These are phyloP conservation scores for Fusarium equiseti DNA, from an alignment of 2,329 filamentous ascomycete species.

Conservation along the genomic window DNA sequence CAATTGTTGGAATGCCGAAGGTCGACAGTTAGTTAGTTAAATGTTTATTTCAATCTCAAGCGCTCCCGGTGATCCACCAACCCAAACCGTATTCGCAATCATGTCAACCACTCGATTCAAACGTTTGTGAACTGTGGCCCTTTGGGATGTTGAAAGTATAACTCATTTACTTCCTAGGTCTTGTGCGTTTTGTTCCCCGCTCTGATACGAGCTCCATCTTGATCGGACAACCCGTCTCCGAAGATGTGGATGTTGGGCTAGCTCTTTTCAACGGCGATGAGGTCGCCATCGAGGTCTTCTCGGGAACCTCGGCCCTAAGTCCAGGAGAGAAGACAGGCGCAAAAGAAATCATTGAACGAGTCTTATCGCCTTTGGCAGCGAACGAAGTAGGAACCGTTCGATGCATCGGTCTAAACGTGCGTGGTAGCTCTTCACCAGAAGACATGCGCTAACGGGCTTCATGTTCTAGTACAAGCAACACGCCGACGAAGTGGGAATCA, in stretches of 20 bases:
- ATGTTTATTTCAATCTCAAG: neutral
- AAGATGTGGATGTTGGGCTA: constrained; percentile 66
- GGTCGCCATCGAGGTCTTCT: constrained; percentile 67
- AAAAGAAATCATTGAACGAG: neutral
- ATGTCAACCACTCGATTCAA: neutral
- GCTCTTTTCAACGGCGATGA: constrained; percentile 67
- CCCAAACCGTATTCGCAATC: neutral
- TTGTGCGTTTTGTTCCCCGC: constrained; percentile 68
- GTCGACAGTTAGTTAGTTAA: neutral
- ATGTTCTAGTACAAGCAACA: constrained; percentile 51
- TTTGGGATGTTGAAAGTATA: neutral
- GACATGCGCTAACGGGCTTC: neutral
- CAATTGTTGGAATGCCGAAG: no score
- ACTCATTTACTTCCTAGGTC: constrained; percentile 55
- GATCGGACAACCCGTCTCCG: constrained; percentile 66
- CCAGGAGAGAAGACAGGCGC: neutral
- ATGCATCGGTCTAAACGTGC: constrained; percentile 67
- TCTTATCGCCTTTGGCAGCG: constrained; percentile 58
- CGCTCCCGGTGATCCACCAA: neutral
- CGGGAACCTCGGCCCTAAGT: constrained; percentile 66
- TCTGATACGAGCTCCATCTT: constrained; percentile 60
- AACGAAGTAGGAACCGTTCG: constrained; percentile 64
- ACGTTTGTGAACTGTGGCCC: neutral
- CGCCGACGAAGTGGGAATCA: constrained; percentile 62
- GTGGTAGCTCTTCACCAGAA: neutral